Conservation (phyloP, 306 rosid genomes). For the Cicer judaicum region DNA sequence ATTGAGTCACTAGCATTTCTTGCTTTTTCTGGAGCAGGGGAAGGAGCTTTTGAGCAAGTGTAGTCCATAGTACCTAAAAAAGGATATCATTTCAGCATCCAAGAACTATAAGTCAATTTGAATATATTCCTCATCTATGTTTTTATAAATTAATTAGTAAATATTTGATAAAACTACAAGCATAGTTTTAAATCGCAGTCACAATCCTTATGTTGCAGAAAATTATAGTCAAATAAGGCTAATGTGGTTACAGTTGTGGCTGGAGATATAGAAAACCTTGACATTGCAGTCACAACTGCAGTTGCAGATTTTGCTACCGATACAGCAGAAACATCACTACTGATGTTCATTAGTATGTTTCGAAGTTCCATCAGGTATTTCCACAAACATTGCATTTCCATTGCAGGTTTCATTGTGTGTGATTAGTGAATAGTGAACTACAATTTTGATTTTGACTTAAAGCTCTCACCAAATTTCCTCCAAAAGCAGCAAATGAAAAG, state of each 20-base stretch:
- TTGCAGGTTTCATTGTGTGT: not conserved
- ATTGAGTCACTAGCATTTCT: slow-evolving; percentile 51
- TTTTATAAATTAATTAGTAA: not conserved
- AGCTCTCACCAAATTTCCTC: not conserved
- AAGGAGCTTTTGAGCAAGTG: slow-evolving; percentile 63
- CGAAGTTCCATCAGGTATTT: not conserved
- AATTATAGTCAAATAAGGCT: not conserved
- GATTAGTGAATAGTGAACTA: not conserved
- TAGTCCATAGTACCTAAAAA: slow-evolving; percentile 64
- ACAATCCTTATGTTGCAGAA: not conserved
- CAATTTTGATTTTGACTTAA: not conserved
- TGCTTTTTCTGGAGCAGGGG: slow-evolving; percentile 56
- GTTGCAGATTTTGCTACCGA: not conserved
- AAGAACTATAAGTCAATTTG: not conserved
- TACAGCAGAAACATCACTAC: slow-evolving; percentile 32
- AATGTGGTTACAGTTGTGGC: not conserved
- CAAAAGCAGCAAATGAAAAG: slow-evolving; percentile 16
- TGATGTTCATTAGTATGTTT: not conserved
- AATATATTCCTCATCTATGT: slow-evolving; percentile 9
- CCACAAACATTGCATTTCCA: not conserved
- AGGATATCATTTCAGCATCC: slow-evolving; percentile 42
- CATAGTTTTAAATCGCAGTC: not conserved
- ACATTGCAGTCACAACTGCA: not conserved
- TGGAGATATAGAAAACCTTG: not conserved
- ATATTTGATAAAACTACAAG: slow-evolving; percentile 8